Base-by-base conservation (phyloP, 345 rosid species). In the Bruguiera parviflora region DNA sequence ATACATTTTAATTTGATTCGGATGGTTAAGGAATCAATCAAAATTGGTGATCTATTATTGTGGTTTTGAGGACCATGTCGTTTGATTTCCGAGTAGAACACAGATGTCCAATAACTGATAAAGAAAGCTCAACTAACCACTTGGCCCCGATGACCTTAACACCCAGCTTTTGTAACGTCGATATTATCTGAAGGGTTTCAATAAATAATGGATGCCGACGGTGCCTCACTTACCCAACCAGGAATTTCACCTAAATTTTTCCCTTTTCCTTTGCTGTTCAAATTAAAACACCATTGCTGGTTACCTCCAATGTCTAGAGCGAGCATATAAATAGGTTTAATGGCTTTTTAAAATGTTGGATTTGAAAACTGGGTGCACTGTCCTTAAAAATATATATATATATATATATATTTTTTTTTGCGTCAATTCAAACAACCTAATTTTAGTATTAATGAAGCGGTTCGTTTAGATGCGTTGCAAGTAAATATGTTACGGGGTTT, bases 41-140 rank as follows among this genome's bases (percentile, higher is more conserved):
- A 43, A 43, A 43, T 43, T 43, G 49, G 16, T 15, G 49, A 43
- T 43, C 18, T 33, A 28, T 35, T 1, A 52, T 32, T 25, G 71
- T 22, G 60, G 7, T 31, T 28, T 3, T 21, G 39, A 11, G 19
- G 13, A 33, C 7, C 1, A 8, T 33, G 7, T 58, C 51, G 2
- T 16, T 15, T 46, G 4, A 8, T n/a, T 52, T 56, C 25, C 37
- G 22, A 32, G 63, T 32, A 53, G 24, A 69, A 22, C 67, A 49
- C 2, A 64, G 2, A 59, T 29, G 25, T 21, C 57, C 10, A 22
- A 8, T 71, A 6, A 25, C 51, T 67, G 76, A 68, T 33, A 35
- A 70, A 32, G 79, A 82, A 65, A 73, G 75, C 68, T 60, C 59
- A 68, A 76, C 73, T 57, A 76, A 78, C 61, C 67, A 43, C 39